phyloP scores from a whole-genome alignment of 768 basidiomycete species.

The Tulasnella sp. region DNA sequence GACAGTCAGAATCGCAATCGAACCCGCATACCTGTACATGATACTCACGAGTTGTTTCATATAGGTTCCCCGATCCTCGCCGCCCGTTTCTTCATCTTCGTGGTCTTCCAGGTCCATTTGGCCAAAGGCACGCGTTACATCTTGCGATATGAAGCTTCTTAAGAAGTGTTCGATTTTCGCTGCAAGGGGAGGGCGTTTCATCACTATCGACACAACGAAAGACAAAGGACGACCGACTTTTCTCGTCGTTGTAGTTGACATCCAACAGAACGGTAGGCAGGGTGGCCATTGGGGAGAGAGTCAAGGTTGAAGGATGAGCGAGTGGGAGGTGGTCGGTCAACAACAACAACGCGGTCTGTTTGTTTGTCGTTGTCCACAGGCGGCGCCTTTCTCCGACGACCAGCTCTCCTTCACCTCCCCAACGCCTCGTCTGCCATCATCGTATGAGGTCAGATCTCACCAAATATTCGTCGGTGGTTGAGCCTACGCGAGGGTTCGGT shows the following conservation, averaged over 20 bases:
- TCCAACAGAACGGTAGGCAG: conserved; percentile 45
- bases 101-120: conserved; percentile 68
- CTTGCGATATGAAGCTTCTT: conserved; percentile 66
- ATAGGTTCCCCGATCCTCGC: conserved; percentile 60
- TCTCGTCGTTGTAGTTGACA: conserved; percentile 72
- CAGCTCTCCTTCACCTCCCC: no score
- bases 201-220: neutral
- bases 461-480: neutral
- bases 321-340: neutral
- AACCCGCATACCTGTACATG: neutral
- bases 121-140: conserved; percentile 67
- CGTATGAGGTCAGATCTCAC: conserved; percentile 4
- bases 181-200: conserved; percentile 42
- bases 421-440: no score
- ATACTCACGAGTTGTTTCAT: conserved; percentile 75
- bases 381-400: no score
- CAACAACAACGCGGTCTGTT: neutral
- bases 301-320: neutral
- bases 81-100: conserved; percentile 45
- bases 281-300: conserved; percentile 34
- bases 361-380: no score
- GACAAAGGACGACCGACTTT: conserved; percentile 51
- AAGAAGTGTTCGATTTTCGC: conserved; percentile 73
- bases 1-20: conserved; percentile 37
- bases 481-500: neutral